phyloP scores from a whole-genome alignment of 805 yeast genomes.

The Candida chilensis region DNA sequence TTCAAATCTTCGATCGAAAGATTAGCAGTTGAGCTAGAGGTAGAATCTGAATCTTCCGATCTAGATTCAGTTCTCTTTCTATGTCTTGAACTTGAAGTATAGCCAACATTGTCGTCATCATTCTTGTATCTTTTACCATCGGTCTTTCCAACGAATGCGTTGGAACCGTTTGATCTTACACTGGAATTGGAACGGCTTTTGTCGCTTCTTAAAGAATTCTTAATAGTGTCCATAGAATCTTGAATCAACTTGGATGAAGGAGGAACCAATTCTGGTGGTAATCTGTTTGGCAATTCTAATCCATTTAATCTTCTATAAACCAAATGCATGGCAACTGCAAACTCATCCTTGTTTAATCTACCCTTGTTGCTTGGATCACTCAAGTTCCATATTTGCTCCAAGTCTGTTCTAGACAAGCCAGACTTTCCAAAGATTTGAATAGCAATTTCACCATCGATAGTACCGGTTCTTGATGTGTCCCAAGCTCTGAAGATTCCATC shows the following conservation, averaged over 20 bases:
- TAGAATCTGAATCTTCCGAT: slow-evolving; percentile 7
- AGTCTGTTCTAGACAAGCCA: slow-evolving; percentile 76
- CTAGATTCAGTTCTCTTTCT: slow-evolving; percentile 20
- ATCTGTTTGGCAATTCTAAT: slow-evolving; percentile 65
- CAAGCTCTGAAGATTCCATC: slow-evolving; percentile 84
- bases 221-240: slow-evolving; percentile 62
- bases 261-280: slow-evolving; percentile 88
- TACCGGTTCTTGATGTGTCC: slow-evolving; percentile 65
- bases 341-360: slow-evolving; percentile 78
- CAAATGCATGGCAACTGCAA: slow-evolving; percentile 95
- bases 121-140: slow-evolving; percentile 44
- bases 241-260: slow-evolving; percentile 73
- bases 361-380: slow-evolving; percentile 81
- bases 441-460: slow-evolving; percentile 71
- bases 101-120: slow-evolving; percentile 61
- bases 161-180: background rate
- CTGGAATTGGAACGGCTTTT: slow-evolving; percentile 10
- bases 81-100: slow-evolving; percentile 62
- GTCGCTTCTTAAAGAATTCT: slow-evolving; percentile 45
- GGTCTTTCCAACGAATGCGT: slow-evolving; percentile 6
- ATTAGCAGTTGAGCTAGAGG: slow-evolving; percentile 19
- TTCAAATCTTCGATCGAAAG: slow-evolving; percentile 46
- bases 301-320: slow-evolving; percentile 89
- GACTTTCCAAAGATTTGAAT: slow-evolving; percentile 84
- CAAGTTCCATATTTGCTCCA: slow-evolving; percentile 87